Evolutionary conservation across 2,329 filamentous ascomycete genomes (phyloP).

Genomic region (Apiospora koreana): DNA sequence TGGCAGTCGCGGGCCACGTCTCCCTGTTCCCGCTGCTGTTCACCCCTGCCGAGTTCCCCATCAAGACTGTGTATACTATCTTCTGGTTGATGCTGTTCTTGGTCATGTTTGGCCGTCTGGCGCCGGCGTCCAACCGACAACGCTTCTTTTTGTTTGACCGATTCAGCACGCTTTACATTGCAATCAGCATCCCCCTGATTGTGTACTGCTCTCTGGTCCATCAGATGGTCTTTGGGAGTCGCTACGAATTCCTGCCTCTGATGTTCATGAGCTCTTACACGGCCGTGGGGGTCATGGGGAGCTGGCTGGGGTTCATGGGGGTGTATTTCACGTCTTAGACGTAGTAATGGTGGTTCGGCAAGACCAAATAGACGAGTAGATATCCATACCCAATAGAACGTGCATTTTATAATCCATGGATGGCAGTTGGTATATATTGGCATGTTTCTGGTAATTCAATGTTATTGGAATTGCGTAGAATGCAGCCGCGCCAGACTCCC

Average conservation of each 20-base stretch:
- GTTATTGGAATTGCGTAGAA: neutral
- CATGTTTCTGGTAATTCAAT: neutral
- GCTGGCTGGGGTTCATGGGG: slow-evolving; percentile 92
- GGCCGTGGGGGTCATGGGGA: slow-evolving; percentile 90
- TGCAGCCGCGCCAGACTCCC: too few relatives aligned
- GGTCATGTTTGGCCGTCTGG: slow-evolving; percentile 81
- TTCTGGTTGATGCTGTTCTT: slow-evolving; percentile 89
- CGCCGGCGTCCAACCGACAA: slow-evolving; percentile 77
- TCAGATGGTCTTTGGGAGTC: slow-evolving; percentile 77
- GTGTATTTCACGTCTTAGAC: slow-evolving; percentile 73
- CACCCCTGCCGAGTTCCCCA: slow-evolving; percentile 86
- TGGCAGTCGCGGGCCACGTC: slow-evolving; percentile 92
- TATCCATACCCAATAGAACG: slow-evolving; percentile 6
- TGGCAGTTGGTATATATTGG: neutral
- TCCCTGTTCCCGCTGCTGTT: slow-evolving; percentile 94
- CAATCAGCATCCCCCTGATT: slow-evolving; percentile 85
- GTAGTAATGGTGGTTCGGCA: slow-evolving; percentile 7
- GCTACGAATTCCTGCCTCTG: slow-evolving; percentile 86
- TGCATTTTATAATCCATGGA: neutral
- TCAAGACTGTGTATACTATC: slow-evolving; percentile 92
- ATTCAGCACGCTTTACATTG: slow-evolving; percentile 87
- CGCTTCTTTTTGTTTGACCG: slow-evolving; percentile 89
- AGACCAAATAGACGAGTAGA: slow-evolving; percentile 7
- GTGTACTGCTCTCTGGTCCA: slow-evolving; percentile 86
- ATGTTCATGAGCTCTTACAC: slow-evolving; percentile 98